Conservation (phyloP, 2,329 filamentous ascomycete genomes). For the Paracorniculantispora psalliotae region DNA sequence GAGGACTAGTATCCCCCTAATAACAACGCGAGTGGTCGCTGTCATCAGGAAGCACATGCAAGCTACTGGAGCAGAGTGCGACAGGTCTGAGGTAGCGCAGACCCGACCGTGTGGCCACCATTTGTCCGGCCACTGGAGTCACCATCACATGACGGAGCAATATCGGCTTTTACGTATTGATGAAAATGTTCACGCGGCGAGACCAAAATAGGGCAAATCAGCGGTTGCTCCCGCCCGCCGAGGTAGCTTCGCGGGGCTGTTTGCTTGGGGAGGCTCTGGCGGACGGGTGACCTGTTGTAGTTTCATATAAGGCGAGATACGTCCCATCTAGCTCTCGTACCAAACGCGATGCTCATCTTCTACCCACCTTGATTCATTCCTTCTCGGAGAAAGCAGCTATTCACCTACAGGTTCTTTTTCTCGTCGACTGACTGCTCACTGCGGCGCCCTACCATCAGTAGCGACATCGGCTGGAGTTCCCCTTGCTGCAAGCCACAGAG, state of each 20-base stretch:
- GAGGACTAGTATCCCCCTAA: not conserved
- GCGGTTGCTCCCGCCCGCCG: conserved; percentile 4
- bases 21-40: not conserved
- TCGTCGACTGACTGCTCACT: not conserved
- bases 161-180: not conserved
- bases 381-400: not conserved
- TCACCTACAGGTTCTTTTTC: not conserved
- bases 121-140: not conserved
- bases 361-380: not conserved
- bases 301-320: not conserved
- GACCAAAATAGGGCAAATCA: not conserved
- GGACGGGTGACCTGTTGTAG: not conserved
- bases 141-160: conserved; percentile 5
- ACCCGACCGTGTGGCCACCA: not conserved
- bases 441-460: not conserved
- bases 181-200: conserved; percentile 3
- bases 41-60: not conserved
- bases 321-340: not conserved
- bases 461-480: conserved; percentile 2
- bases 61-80: not conserved
- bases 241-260: not conserved
- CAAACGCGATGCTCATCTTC: not conserved
- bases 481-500: not conserved
- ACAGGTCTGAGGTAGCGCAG: not conserved
- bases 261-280: no score